These are phyloP conservation scores for Clavispora santaluciae DNA, from an alignment of 805 yeast genomes.

Conservation along the genomic window DNA sequence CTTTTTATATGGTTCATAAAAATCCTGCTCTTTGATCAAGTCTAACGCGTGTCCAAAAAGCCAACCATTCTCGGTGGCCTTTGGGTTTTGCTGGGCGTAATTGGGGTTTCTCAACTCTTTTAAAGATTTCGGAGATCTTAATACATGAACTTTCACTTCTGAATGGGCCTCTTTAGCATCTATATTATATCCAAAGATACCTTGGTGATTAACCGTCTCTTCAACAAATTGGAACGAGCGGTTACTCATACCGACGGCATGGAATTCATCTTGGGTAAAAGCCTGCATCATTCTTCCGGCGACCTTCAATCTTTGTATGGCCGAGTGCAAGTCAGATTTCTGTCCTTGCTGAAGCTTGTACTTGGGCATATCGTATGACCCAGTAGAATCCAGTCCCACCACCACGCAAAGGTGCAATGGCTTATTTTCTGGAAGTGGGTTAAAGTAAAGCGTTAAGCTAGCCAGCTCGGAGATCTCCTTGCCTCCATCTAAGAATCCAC, in stretches of 20 bases:
- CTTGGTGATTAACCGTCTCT: slow-evolving; percentile 28
- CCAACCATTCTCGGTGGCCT: slow-evolving; percentile 71
- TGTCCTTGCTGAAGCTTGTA: slow-evolving; percentile 46
- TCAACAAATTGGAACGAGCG: slow-evolving; percentile 75
- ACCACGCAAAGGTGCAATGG: slow-evolving; percentile 79
- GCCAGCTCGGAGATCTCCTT: slow-evolving; percentile 20
- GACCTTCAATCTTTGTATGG: slow-evolving; percentile 67
- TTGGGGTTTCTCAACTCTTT: slow-evolving; percentile 73
- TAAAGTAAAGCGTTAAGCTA: slow-evolving; percentile 20
- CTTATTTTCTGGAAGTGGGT: slow-evolving; percentile 58
- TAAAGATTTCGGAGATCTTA: slow-evolving; percentile 61
- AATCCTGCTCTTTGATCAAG: slow-evolving; percentile 39
- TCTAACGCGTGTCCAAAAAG: slow-evolving; percentile 76
- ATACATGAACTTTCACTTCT: slow-evolving; percentile 71
- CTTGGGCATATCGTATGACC: slow-evolving; percentile 63
- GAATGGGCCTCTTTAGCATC: slow-evolving; percentile 54
- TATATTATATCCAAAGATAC: slow-evolving; percentile 30
- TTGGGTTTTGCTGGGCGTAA: slow-evolving; percentile 78
- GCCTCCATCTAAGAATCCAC: slow-evolving; percentile 22
- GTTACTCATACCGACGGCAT: slow-evolving; percentile 69
- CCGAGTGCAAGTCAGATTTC: slow-evolving; percentile 63
- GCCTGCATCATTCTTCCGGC: slow-evolving; percentile 90
- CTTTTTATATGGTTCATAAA: slow-evolving; percentile 40
- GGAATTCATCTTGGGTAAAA: slow-evolving; percentile 86
- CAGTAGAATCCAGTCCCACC: slow-evolving; percentile 71